These are phyloP conservation scores for Perilla frutescens DNA, from an alignment of 257 asterid species.

Conservation along the genomic window DNA sequence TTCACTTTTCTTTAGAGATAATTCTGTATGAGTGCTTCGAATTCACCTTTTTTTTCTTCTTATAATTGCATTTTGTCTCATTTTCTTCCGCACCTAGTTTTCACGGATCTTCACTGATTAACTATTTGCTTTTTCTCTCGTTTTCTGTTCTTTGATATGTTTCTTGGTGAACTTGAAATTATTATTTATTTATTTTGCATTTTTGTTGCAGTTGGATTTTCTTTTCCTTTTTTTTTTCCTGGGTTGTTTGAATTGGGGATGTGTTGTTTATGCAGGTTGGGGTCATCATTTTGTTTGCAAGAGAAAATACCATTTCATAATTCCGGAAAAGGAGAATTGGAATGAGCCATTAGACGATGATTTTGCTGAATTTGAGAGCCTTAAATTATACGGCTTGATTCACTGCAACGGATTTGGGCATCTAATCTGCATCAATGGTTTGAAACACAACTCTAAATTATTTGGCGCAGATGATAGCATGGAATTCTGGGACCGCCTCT, in stretches of 20 bases:
- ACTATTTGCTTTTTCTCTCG: too few relatives aligned
- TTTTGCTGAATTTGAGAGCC: conserved; percentile 49
- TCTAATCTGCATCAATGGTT: conserved; percentile 61
- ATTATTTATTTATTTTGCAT: background rate
- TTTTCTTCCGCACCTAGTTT: background rate
- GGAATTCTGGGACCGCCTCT: conserved; percentile 83
- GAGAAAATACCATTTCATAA: conserved; percentile 69
- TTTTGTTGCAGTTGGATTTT: background rate
- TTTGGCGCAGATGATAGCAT: conserved; percentile 52
- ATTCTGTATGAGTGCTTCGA: background rate
- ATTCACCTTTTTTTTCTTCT: background rate
- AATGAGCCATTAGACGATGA: conserved; percentile 46
- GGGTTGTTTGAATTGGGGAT: background rate
- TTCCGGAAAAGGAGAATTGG: conserved; percentile 60
- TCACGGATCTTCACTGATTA: background rate
- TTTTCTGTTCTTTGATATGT: too few relatives aligned
- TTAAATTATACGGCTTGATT: conserved; percentile 66
- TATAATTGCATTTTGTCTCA: conserved; percentile 1
- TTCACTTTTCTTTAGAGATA: background rate
- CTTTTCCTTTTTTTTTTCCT: background rate
- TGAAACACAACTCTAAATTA: conserved; percentile 42
- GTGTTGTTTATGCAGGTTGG: conserved; percentile 60
- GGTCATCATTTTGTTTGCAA: conserved; percentile 89
- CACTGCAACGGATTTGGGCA: conserved; percentile 90
- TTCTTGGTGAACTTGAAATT: background rate